phyloP scores from a whole-genome alignment of 2,329 filamentous ascomycete genomes.

The Exophiala viscosa region DNA sequence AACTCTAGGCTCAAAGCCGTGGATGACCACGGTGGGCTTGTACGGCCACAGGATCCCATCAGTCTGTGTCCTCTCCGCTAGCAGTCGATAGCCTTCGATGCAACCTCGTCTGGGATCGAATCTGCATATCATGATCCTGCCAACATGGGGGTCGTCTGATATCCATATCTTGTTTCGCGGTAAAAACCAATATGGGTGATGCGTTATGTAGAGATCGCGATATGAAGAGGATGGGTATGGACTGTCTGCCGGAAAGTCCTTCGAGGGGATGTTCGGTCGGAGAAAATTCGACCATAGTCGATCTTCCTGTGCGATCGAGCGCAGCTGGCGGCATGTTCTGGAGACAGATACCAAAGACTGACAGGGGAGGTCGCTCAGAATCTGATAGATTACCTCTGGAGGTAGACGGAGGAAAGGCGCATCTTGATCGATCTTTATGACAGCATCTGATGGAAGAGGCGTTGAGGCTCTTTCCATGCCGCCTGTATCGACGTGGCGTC shows the following conservation, averaged over 20 bases:
- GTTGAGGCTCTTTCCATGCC: neutral
- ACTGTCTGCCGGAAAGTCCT: slow-evolving; percentile 44
- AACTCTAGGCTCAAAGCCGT: slow-evolving; percentile 67
- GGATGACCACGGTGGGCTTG: slow-evolving; percentile 64
- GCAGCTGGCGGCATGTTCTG: slow-evolving; percentile 59
- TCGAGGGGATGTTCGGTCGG: slow-evolving; percentile 62
- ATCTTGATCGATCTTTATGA: slow-evolving; percentile 13
- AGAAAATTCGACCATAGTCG: slow-evolving; percentile 69
- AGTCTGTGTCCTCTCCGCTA: slow-evolving; percentile 59
- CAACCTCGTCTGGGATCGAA: slow-evolving; percentile 70
- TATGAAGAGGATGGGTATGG: slow-evolving; percentile 59
- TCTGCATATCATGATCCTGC: slow-evolving; percentile 70
- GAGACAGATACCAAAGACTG: slow-evolving; percentile 60
- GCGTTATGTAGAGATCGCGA: slow-evolving; percentile 66
- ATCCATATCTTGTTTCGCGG: slow-evolving; percentile 81
- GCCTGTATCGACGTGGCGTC: neutral
- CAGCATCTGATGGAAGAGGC: neutral
- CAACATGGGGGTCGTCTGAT: slow-evolving; percentile 67
- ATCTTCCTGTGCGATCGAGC: slow-evolving; percentile 60
- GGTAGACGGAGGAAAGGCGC: slow-evolving; percentile 51
- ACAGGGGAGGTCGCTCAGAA: slow-evolving; percentile 64
- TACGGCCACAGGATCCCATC: slow-evolving; percentile 62
- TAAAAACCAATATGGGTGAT: slow-evolving; percentile 82
- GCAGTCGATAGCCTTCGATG: slow-evolving; percentile 75
- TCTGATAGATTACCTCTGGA: slow-evolving; percentile 68